Evolutionary conservation across 371 early-diverging fungal genomes (phyloP).

Genomic region (Zychaea mexicana): DNA sequence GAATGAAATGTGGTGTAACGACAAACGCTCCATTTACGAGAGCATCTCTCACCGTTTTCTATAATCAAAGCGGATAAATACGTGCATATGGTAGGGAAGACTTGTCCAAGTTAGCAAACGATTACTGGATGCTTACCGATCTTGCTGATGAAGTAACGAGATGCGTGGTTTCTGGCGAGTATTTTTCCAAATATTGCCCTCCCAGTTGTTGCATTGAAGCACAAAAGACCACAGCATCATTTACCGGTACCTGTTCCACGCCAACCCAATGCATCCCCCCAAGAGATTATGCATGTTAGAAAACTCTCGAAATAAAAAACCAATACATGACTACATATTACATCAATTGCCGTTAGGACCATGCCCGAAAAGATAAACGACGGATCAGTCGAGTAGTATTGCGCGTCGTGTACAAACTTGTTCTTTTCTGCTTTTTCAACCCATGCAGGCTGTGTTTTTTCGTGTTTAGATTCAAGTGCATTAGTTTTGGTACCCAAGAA

Average conservation of each 20-base stretch:
- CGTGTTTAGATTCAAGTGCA: neutral
- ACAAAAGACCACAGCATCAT: constrained; percentile 50
- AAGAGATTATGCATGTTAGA: too few species aligned
- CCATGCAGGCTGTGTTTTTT: constrained; percentile 19
- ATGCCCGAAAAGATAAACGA: constrained; percentile 61
- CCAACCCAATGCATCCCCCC: too few species aligned
- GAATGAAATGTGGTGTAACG: constrained; percentile 82
- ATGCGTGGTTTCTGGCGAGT: constrained; percentile 62
- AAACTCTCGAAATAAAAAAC: too few species aligned
- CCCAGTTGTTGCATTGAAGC: constrained; percentile 58
- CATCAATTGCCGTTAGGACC: constrained; percentile 50
- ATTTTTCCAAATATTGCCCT: constrained; percentile 49
- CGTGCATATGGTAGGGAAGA: neutral
- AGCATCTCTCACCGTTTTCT: constrained; percentile 24
- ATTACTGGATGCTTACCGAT: constrained; percentile 41
- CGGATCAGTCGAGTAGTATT: constrained; percentile 57
- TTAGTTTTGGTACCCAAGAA: too few species aligned
- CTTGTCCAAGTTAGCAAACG: neutral
- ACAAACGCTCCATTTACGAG: constrained; percentile 54
- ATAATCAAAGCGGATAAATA: neutral
- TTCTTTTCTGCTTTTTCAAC: constrained; percentile 20
- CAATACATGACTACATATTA: constrained; percentile 16
- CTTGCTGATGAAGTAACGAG: constrained; percentile 46
- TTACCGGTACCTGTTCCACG: constrained; percentile 33
- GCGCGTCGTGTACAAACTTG: constrained; percentile 36